Base-by-base conservation (phyloP, 2,329 filamentous ascomycete species). In the Ceratocystis smalleyi region DNA sequence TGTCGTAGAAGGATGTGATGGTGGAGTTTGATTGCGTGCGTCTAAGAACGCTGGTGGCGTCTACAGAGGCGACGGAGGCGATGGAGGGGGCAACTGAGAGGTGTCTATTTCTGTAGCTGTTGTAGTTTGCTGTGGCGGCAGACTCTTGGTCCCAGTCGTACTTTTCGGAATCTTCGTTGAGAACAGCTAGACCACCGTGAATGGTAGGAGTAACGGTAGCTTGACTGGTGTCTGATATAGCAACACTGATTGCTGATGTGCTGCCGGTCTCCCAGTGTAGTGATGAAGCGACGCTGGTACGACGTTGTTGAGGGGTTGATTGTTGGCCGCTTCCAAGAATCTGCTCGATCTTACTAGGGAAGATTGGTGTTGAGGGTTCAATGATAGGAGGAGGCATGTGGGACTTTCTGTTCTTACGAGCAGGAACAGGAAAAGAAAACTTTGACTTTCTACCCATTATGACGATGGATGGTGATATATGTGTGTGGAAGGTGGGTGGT, bases 1-100 rank as follows among this genome's bases (percentile, higher is more conserved):
- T 79, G 71, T 83, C 81, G 70, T 83, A 83, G 71, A 78, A 81
- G 0, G 80, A 81, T 40, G 74, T 74, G 66, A 83, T 77, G n/a
- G 81, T 83, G 3, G 81, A 82, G 45, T 74, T 77, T 1, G 81
- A 83, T 57, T 76, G 74, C 40, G 77, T 77, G 60, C 80, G 77
- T 49, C 76, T 75, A 43, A 81, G 67, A 17, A 70, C 66, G 64
- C 74, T 77, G 2, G 77, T 76, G 24, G 74, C 74, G 59, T 80
- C 77, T 6, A 76, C 77, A 57, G 70, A 68, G 15, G 62, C 65
- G 8, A 62, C 45, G 7, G 59, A 68, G 68, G 32, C 40, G 67
- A 65, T 59, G 51, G 70, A 63, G 71, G 69, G 7, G 60, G 54
- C 63, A 24, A 65, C 30, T 2, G 65, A 65, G 7, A 62, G 12